Conservation (phyloP, 208 protist genomes). For the Leishmania amazonensis region DNA sequence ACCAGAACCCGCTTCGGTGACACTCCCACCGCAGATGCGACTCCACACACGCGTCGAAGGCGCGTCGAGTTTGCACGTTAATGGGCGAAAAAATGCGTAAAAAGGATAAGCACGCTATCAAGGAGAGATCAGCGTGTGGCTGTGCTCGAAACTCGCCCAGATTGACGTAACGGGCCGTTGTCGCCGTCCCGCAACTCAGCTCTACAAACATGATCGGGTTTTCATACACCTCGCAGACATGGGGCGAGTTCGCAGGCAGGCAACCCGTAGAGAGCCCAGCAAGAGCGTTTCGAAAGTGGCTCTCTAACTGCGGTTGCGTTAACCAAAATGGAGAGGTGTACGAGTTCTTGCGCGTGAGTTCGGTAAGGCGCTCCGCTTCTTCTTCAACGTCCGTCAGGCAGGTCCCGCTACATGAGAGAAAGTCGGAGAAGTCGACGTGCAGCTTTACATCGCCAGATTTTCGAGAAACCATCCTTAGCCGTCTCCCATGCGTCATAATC, state of each 20-base stretch:
- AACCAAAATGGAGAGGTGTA: constrained; percentile 71
- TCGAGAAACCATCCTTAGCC: constrained; percentile 9
- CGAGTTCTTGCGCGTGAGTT: background rate
- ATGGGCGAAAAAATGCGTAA: constrained; percentile 61
- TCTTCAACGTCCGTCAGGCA: constrained; percentile 30
- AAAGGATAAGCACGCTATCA: constrained; percentile 17
- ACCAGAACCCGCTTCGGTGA: constrained; percentile 51
- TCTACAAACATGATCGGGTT: constrained; percentile 1
- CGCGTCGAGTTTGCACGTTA: constrained; percentile 44
- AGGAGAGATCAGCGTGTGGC: background rate
- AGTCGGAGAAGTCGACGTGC: constrained; percentile 36
- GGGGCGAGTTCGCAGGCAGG: background rate
- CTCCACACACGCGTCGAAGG: constrained; percentile 36
- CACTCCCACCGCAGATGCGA: constrained; percentile 48
- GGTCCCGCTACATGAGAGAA: constrained; percentile 43
- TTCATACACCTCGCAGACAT: constrained; percentile 26
- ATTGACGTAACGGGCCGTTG: constrained; percentile 9
- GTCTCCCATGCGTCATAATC: constrained; percentile 29
- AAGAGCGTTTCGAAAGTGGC: background rate
- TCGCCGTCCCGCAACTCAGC: background rate
- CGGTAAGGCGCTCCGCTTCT: constrained; percentile 9
- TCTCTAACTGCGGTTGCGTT: constrained; percentile 12
- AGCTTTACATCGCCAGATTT: constrained; percentile 33
- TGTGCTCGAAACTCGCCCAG: background rate
- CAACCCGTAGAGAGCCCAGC: background rate